A percentile compares a stretch with the other conserved stretches of the same genome.
Evolutionary conservation across 1,284 basidiomycete species (phyloP).

Genomic region (Apiotrichum domesticum): DNA sequence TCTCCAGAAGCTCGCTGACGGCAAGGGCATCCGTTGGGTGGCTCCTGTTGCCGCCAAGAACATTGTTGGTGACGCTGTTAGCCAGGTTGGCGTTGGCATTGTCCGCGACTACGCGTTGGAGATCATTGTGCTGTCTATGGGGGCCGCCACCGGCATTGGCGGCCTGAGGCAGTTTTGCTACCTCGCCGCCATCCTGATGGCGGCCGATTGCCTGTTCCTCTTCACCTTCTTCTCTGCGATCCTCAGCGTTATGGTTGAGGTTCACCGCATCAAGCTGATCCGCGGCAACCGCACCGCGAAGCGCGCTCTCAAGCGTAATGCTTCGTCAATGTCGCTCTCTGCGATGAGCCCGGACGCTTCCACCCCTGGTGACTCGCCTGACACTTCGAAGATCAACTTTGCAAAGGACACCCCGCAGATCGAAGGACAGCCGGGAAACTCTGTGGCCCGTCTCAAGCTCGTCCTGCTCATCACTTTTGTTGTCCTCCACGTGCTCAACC

Average conservation of each 20-base stretch:
- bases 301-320: slow-evolving; percentile 18
- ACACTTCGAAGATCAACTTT: slow-evolving; percentile 9
- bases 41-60: slow-evolving; percentile 64
- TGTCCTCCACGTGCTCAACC: slow-evolving; percentile 81
- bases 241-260: slow-evolving; percentile 88
- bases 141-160: slow-evolving; percentile 78
- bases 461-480: slow-evolving; percentile 83
- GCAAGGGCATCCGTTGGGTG: slow-evolving; percentile 50
- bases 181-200: slow-evolving; percentile 70
- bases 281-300: slow-evolving; percentile 42
- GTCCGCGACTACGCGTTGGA: slow-evolving; percentile 90
- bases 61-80: slow-evolving; percentile 77
- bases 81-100: slow-evolving; percentile 71
- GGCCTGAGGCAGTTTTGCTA: slow-evolving; percentile 94
- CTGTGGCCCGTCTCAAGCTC: slow-evolving; percentile 82
- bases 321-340: slow-evolving; percentile 11
- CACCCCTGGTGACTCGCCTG: slow-evolving; percentile 11
- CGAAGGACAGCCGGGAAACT: slow-evolving; percentile 54
- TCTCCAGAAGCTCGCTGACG: slow-evolving; percentile 44
- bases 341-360: slow-evolving; percentile 7
- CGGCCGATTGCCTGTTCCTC: slow-evolving; percentile 80
- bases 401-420: slow-evolving; percentile 8
- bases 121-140: slow-evolving; percentile 78
- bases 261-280: slow-evolving; percentile 57
- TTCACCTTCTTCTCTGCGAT: slow-evolving; percentile 87